phyloP scores from a whole-genome alignment of 345 rosid genomes.

The Salix purpurea region DNA sequence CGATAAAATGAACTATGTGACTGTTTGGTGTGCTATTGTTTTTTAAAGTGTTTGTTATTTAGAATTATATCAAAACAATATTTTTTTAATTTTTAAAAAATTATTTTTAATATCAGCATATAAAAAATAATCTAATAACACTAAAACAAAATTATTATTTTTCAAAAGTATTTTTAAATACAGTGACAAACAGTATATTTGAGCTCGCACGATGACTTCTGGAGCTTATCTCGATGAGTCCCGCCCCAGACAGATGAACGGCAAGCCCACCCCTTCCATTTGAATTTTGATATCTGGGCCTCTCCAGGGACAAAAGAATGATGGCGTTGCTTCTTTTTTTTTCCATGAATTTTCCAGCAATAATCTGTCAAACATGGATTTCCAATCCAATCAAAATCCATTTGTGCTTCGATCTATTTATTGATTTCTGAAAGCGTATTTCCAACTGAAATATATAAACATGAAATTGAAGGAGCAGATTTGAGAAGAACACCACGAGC shows the following conservation, averaged over 20 bases:
- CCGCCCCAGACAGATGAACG: background rate
- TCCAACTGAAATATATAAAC: background rate
- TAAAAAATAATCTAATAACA: too few species aligned
- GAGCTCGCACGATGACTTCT: background rate
- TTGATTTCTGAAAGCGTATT: background rate
- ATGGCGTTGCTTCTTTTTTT: background rate
- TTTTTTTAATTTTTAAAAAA: too few species aligned
- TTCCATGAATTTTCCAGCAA: background rate
- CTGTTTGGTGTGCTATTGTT: too few species aligned
- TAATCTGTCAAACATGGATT: background rate
- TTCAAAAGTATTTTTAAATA: too few species aligned
- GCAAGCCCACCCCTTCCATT: background rate
- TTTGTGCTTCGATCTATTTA: background rate
- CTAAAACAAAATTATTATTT: too few species aligned
- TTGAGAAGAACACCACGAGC: background rate
- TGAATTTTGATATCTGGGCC: background rate
- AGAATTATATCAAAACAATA: too few species aligned
- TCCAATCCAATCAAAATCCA: too few species aligned
- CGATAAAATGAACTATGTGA: too few species aligned
- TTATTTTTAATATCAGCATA: rapidly evolving
- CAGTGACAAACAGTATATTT: rapidly evolving
- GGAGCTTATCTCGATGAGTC: background rate
- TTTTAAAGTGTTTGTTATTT: too few species aligned
- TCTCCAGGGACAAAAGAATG: background rate
- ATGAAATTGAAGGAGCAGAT: background rate